phyloP scores from a whole-genome alignment of 257 asterid genomes.

The Nicotiana undulata region DNA sequence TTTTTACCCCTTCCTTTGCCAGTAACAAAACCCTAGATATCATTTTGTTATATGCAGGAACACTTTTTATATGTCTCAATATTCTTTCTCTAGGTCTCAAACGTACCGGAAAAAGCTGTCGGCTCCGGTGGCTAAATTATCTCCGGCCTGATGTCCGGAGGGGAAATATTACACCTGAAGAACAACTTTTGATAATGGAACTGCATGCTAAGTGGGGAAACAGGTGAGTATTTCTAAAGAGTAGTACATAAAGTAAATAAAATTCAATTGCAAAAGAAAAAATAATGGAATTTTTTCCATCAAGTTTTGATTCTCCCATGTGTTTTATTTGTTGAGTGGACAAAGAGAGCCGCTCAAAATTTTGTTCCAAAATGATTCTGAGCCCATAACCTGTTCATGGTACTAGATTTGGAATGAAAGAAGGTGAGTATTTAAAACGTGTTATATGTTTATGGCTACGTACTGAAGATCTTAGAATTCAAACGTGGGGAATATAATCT shows the following conservation, averaged over 20 bases:
- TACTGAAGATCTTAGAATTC: background rate
- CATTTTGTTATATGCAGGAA: background rate
- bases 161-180: conserved; percentile 90
- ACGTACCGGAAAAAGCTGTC: conserved; percentile 93
- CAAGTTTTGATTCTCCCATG: conserved; percentile 15
- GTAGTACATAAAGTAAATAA: conserved; percentile 3
- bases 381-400: conserved; percentile 2
- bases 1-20: background rate
- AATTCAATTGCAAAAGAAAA: background rate
- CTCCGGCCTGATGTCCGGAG: conserved; percentile 93
- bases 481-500: conserved; percentile 27
- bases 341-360: conserved; percentile 10
- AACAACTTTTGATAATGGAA: conserved; percentile 88
- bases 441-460: background rate
- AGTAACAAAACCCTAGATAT: background rate
- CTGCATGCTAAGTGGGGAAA: conserved; percentile 99
- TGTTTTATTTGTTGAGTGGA: background rate
- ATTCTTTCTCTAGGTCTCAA: conserved; percentile 48
- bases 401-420: conserved; percentile 5
- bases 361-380: background rate
- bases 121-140: conserved; percentile 91
- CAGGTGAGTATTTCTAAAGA: conserved; percentile 32
- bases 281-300: background rate
- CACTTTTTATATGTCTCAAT: background rate
- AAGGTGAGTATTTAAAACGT: background rate